These are phyloP conservation scores for Pilatotrama ljubarskyi DNA, from an alignment of 768 basidiomycete species.

Conservation along the genomic window DNA sequence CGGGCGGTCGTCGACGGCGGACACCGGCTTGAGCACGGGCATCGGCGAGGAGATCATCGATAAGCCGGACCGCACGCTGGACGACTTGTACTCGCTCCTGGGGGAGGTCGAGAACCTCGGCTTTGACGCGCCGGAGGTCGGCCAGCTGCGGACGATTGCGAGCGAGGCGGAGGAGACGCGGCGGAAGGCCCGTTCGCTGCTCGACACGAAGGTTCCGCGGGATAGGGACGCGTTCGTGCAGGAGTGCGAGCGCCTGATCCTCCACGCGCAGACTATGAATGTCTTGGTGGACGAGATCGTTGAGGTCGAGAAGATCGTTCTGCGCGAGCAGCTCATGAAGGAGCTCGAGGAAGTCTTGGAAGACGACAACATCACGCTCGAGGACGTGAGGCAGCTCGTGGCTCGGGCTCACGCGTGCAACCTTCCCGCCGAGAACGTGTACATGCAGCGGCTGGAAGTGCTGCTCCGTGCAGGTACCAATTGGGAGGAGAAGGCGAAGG, in stretches of 20 bases:
- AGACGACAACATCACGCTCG: slow-evolving; percentile 58
- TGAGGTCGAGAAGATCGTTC: slow-evolving; percentile 78
- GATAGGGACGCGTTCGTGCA: slow-evolving; percentile 59
- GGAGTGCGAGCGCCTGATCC: slow-evolving; percentile 70
- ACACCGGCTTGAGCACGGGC: slow-evolving; percentile 33
- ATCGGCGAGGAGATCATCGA: slow-evolving; percentile 49
- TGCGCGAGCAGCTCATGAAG: slow-evolving; percentile 71
- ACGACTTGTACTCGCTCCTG: slow-evolving; percentile 69
- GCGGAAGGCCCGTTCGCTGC: slow-evolving; percentile 51
- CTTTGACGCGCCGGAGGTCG: slow-evolving; percentile 82
- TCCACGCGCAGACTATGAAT: slow-evolving; percentile 74
- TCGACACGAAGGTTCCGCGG: slow-evolving; percentile 45
- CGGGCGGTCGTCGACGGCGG: slow-evolving; percentile 42
- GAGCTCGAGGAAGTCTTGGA: slow-evolving; percentile 79
- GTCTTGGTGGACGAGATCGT: slow-evolving; percentile 80
- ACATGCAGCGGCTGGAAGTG: slow-evolving; percentile 62
- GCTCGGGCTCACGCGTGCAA: slow-evolving; percentile 69
- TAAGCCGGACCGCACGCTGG: slow-evolving; percentile 67
- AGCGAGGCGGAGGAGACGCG: slow-evolving; percentile 67
- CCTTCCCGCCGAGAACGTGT: slow-evolving; percentile 63
- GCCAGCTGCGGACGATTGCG: slow-evolving; percentile 51
- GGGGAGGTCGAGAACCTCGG: slow-evolving; percentile 75
- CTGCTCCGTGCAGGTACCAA: slow-evolving; percentile 65
- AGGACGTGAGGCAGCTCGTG: slow-evolving; percentile 75
- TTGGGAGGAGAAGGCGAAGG: slow-evolving; percentile 76